phyloP scores from a whole-genome alignment of 2,329 filamentous ascomycete species.

The Xylariaceae sp. region DNA sequence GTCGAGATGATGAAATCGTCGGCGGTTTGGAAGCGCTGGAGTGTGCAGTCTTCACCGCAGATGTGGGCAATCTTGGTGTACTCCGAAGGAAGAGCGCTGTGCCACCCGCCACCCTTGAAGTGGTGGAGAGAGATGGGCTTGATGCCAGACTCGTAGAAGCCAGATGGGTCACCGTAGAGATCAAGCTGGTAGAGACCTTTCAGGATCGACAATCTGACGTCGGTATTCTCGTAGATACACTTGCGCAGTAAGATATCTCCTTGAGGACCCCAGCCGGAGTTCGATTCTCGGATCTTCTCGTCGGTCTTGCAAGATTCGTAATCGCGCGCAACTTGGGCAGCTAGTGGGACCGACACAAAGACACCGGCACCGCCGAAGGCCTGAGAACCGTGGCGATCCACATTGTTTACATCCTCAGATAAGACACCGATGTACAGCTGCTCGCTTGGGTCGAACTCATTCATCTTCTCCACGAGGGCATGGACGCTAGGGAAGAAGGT shows the following conservation, averaged over 20 bases:
- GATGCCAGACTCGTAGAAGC: conserved; percentile 61
- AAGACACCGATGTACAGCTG: conserved; percentile 59
- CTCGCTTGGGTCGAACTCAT: conserved; percentile 47
- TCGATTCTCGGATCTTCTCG: conserved; percentile 50
- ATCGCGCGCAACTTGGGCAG: conserved; percentile 41
- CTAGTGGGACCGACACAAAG: conserved; percentile 53
- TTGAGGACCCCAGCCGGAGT: conserved; percentile 56
- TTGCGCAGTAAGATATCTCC: conserved; percentile 60
- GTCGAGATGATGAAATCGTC: conserved; percentile 55
- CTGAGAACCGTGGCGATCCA: conserved; percentile 58
- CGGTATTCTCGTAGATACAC: conserved; percentile 61
- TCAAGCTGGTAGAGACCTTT: conserved; percentile 60
- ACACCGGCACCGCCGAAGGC: conserved; percentile 62
- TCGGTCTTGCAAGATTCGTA: conserved; percentile 45
- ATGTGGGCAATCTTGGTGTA: conserved; percentile 55
- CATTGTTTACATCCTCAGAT: conserved; percentile 58
- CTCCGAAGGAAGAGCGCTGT: conserved; percentile 50
- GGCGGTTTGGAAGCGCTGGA: conserved; percentile 53
- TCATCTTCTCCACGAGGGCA: conserved; percentile 47
- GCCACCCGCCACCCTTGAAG: conserved; percentile 59
- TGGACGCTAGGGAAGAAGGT: conserved; percentile 62
- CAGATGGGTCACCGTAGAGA: conserved; percentile 55
- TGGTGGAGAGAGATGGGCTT: conserved; percentile 60
- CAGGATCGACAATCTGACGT: conserved; percentile 53
- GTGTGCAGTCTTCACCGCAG: conserved; percentile 57